These are phyloP conservation scores for Volvox carteri DNA, from an alignment of 163 green algal genomes.

Conservation along the genomic window DNA sequence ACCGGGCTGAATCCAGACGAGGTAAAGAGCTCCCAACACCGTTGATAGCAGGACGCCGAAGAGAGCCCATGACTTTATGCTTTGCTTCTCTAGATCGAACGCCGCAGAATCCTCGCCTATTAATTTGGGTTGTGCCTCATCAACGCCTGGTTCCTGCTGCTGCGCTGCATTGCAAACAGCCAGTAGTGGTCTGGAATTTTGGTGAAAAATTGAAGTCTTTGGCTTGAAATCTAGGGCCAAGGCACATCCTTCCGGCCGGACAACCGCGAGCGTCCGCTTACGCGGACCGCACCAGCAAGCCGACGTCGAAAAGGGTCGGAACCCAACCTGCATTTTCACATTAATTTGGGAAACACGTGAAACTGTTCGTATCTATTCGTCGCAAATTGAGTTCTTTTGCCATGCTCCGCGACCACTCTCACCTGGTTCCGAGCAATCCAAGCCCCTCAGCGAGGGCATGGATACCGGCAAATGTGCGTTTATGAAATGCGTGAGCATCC, in stretches of 20 bases:
- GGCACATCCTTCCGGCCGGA: background rate
- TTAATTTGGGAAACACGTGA: background rate
- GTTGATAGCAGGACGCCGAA: constrained; percentile 87
- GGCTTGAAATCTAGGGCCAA: background rate
- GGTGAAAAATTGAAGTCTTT: background rate
- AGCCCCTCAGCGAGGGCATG: too few species aligned
- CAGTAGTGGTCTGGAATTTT: background rate
- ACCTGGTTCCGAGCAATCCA: too few species aligned
- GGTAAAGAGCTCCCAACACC: constrained; percentile 89
- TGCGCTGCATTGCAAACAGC: background rate
- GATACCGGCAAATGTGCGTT: too few species aligned
- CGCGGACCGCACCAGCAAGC: background rate
- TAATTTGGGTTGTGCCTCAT: constrained; percentile 29
- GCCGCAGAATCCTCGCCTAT: constrained; percentile 93
- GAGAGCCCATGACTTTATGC: constrained; percentile 81
- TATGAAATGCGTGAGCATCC: too few species aligned
- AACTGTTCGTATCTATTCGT: background rate
- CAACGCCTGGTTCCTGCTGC: background rate
- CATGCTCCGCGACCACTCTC: constrained; percentile 4
- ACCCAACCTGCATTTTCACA: constrained; percentile 5
- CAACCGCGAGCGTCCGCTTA: background rate
- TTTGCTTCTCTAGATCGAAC: constrained; percentile 88
- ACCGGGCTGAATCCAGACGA: constrained; percentile 91
- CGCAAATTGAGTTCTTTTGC: background rate
- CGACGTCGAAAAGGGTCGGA: background rate